These are phyloP conservation scores for Vigna nakashimae DNA, from an alignment of 306 rosid genomes.

Conservation along the genomic window DNA sequence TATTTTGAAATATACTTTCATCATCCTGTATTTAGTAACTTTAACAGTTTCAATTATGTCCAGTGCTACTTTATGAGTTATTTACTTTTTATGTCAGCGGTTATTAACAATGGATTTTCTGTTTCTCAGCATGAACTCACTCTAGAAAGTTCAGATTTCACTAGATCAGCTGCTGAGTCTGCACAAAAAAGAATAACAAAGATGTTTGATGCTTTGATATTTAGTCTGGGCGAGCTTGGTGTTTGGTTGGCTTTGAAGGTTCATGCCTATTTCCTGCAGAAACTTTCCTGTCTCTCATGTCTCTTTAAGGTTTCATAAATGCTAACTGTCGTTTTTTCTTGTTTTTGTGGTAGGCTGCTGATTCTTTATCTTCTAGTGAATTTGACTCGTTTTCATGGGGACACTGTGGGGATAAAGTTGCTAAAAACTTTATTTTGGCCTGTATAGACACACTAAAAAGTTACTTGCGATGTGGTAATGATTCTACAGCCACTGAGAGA, in stretches of 20 bases:
- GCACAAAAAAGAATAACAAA: slow-evolving; percentile 56
- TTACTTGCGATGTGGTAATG: slow-evolving; percentile 61
- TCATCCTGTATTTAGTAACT: neutral
- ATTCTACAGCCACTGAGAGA: slow-evolving; percentile 37
- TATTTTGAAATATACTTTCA: slow-evolving; percentile 32
- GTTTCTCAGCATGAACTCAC: slow-evolving; percentile 61
- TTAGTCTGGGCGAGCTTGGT: slow-evolving; percentile 80
- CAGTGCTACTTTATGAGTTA: neutral
- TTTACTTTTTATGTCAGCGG: slow-evolving; percentile 15
- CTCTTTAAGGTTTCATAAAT: slow-evolving; percentile 34
- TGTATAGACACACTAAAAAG: slow-evolving; percentile 45
- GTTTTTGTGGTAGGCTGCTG: slow-evolving; percentile 69
- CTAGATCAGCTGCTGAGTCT: slow-evolving; percentile 49
- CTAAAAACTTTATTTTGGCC: slow-evolving; percentile 57
- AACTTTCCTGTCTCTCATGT: slow-evolving; percentile 32
- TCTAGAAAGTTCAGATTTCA: slow-evolving; percentile 50
- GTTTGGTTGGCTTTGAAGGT: slow-evolving; percentile 83
- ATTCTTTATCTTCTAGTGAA: slow-evolving; percentile 51
- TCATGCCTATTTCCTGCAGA: slow-evolving; percentile 16
- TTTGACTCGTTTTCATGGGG: slow-evolving; percentile 56
- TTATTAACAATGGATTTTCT: slow-evolving; percentile 47
- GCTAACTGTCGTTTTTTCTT: slow-evolving; percentile 6
- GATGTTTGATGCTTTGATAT: slow-evolving; percentile 48
- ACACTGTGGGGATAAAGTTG: slow-evolving; percentile 55
- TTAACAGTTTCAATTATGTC: neutral